phyloP scores from a whole-genome alignment of 306 rosid species.

The Medicago arabica region DNA sequence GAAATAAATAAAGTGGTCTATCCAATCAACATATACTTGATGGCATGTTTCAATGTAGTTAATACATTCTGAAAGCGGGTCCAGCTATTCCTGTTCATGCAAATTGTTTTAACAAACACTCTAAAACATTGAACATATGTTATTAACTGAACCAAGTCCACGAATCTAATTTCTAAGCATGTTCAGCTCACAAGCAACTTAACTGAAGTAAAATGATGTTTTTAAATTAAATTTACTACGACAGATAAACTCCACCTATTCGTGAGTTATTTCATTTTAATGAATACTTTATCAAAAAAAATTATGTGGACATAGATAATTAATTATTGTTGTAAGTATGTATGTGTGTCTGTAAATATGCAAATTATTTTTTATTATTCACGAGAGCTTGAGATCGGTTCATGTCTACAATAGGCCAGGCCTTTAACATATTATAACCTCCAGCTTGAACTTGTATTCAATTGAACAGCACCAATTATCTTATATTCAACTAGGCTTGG shows the following conservation, averaged over 20 bases:
- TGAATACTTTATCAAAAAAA: neutral
- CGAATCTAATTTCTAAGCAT: neutral
- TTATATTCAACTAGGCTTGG: conserved; percentile 19
- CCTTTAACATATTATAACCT: neutral
- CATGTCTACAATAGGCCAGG: neutral
- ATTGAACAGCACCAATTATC: neutral
- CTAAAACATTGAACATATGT: neutral
- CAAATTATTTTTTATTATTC: neutral
- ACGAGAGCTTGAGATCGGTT: neutral
- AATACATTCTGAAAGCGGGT: neutral
- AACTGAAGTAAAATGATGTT: neutral
- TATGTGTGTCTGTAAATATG: neutral
- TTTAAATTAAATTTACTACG: neutral
- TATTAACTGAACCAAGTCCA: neutral
- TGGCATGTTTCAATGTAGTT: neutral
- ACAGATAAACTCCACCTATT: neutral
- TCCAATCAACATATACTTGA: neutral
- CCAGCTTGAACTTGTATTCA: neutral
- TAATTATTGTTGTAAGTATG: neutral
- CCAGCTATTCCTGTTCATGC: neutral
- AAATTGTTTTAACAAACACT: neutral
- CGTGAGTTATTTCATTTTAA: neutral
- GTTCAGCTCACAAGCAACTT: neutral
- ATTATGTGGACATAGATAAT: neutral
- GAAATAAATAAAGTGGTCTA: neutral